Percentiles rank a stretch among this genome's conserved stretches.
Evolutionary conservation across 495 filamentous ascomycete genomes (phyloP).

Genomic region (Mycothermus thermophilus): DNA sequence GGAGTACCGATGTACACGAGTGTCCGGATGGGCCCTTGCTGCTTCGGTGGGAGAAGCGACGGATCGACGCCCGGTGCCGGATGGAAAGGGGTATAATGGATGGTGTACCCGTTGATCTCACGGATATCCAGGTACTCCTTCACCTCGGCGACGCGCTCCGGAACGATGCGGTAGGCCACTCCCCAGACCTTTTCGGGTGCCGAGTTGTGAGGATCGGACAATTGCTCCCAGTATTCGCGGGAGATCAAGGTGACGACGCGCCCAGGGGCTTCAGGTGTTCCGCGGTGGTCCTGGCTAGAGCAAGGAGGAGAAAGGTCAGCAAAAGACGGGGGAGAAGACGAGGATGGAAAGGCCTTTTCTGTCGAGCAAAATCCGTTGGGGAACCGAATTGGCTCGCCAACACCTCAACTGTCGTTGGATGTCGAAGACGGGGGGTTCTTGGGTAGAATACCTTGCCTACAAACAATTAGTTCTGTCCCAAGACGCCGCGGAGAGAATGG

Average conservation of each 20-base stretch:
- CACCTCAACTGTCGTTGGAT: too few species aligned
- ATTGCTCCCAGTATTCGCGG: slow-evolving; percentile 60
- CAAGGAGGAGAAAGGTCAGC: not conserved
- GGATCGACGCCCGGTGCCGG: slow-evolving; percentile 30
- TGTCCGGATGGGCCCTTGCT: slow-evolving; percentile 24
- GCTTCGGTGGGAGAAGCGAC: slow-evolving; percentile 3
- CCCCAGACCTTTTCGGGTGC: slow-evolving; percentile 67
- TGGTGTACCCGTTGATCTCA: slow-evolving; percentile 92
- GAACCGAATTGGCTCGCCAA: too few species aligned
- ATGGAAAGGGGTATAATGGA: slow-evolving; percentile 75
- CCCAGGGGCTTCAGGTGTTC: slow-evolving; percentile 73
- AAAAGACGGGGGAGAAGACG: not conserved
- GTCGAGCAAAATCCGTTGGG: too few species aligned
- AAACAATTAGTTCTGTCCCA: too few species aligned
- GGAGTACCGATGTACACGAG: slow-evolving; percentile 94
- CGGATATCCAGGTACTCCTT: slow-evolving; percentile 82
- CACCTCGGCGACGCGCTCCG: slow-evolving; percentile 61
- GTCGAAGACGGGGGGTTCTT: too few species aligned
- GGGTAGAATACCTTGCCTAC: too few species aligned
- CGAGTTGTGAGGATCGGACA: slow-evolving; percentile 53
- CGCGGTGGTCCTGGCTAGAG: slow-evolving; percentile 79
- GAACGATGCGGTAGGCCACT: slow-evolving; percentile 76
- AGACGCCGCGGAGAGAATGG: too few species aligned
- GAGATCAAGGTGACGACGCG: slow-evolving; percentile 90
- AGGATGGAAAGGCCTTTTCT: too few species aligned